Base-by-base conservation (phyloP, 768 basidiomycete species). In the Tylopilus intermedius region DNA sequence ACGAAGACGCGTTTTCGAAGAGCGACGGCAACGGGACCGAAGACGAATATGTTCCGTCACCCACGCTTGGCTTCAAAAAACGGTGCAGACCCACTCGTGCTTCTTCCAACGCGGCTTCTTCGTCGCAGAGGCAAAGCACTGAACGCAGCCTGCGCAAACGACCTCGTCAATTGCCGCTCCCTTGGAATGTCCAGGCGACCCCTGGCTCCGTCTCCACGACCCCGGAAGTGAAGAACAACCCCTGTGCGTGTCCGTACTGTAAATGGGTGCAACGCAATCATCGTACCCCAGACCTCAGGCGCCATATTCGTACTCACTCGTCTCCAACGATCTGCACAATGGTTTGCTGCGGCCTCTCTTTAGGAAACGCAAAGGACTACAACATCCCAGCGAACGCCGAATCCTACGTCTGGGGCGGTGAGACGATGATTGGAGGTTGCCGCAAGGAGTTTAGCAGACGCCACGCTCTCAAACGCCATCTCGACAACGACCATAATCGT, bases 211-310 rank as follows among this genome's bases (percentile, higher is more conserved):
- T 8, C 53, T 44, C 51, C 40, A 51, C 47, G 51, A 55, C 45
- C 37, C 62, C 66, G 15, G 39, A 11, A 8, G 50, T 65, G 47
- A 66, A 62, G 54, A 60, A 55, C 62, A 72, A 62, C 67, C 74
- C 64, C 52, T 68, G 69, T 68, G 68, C 64, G 4, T 82, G 81
- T 61, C 76, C 76, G 2, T 69, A 70, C 45, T 81, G 80, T 62
- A 65, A 65, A 43, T 78, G 74, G 73, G 66, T 72, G 30, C 79
- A 79, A 58, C 62, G 56, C 35, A 81, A 79, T 66, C 68, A 70
- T 38, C 79, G 83, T 24, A 62, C 76, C 29, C 80, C 82, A 8
- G 83, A 85, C 59, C 78, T 80, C 62, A 76, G 76, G 62, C 77
- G 83, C 22, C 83, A 85, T 62, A 62, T 84, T 40, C 71, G 67